Conservation (phyloP, 495 filamentous ascomycete species). For the Xylaria palmicola region DNA sequence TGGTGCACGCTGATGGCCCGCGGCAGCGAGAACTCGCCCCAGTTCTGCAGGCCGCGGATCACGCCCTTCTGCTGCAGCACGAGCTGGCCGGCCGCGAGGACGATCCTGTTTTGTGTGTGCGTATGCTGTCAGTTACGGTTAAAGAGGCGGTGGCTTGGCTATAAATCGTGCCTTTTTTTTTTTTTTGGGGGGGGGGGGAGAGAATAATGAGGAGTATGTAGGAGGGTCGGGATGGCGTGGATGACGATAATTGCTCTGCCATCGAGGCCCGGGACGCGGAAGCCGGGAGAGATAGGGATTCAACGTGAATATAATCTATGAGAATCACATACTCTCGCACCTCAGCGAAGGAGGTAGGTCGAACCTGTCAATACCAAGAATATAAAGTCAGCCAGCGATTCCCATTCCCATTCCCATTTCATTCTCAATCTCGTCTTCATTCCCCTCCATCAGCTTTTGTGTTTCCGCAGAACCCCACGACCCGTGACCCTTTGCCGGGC, state of each 20-base stretch:
- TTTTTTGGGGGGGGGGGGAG: constrained; percentile 2
- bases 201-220: no score
- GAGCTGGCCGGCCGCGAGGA: constrained; percentile 76
- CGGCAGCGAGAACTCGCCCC: constrained; percentile 86
- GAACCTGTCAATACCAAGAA: constrained; percentile 63
- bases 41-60: constrained; percentile 88
- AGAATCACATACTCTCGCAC: constrained; percentile 81
- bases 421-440: no score
- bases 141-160: no score
- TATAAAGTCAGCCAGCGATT: background rate
- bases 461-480: no score
- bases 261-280: no score
- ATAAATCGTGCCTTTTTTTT: no score
- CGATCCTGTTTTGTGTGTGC: constrained; percentile 60
- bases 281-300: no score
- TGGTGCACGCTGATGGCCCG: constrained; percentile 72
- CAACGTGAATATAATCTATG: background rate
- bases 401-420: no score
- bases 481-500: background rate
- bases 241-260: no score
- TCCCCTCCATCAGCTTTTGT: no score
- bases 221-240: no score
- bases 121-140: background rate
- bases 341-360: constrained; percentile 80
- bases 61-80: constrained; percentile 86